Base-by-base conservation (phyloP, 495 filamentous ascomycete genomes). In the Daldinia grandis region DNA sequence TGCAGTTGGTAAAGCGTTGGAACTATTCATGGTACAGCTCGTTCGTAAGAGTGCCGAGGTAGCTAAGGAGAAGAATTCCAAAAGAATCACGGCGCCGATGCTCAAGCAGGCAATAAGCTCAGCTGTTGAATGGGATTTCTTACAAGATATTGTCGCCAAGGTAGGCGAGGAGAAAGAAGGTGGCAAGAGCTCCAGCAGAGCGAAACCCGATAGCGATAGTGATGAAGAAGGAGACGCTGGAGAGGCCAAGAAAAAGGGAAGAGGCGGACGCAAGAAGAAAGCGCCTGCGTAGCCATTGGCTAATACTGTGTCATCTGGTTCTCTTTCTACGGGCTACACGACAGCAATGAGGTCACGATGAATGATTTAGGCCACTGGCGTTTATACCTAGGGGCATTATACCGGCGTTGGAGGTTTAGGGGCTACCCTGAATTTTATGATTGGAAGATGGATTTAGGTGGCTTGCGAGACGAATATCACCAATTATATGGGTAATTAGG, bases 1-100 rank as follows among this genome's bases (percentile, higher is more conserved):
- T 73, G 94, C 92, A 53, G 94, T 98, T 57, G 93, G 93, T 69
- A 98, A 98, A 81, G 95, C 95, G 24, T 83, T 99, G 3, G 95
- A 99, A 81, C 85, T 99, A 17, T 99, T 99, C 78, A 98, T 98
- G 94, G 94, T 98, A 69, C 88, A 89, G 35, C 86, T 99, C 51
- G 94, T 97, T 51, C 91, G 89, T 33, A 93, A 93, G 79, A 91
- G 94, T 47, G 92, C 94, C 24, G 86, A 90, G 35, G 90, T 94
- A 74, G 95, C 95, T 51, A 89, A 88, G 50, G 88, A 90, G 60
- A 91, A 90, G 71, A 90, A 89, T 73, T 93, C 91, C 3, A 97
- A 97, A 81, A 90, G 94, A 66, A 92, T 99, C 71, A 94, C 92
- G 6, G 92, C 93, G 0, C 87, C 87, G 31, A 96, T 98, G 83